A percentile compares a stretch with the other conserved stretches of the same genome.
Conservation (phyloP, 2,329 filamentous ascomycete genomes). For the Colletotrichum neosansevieriae region DNA sequence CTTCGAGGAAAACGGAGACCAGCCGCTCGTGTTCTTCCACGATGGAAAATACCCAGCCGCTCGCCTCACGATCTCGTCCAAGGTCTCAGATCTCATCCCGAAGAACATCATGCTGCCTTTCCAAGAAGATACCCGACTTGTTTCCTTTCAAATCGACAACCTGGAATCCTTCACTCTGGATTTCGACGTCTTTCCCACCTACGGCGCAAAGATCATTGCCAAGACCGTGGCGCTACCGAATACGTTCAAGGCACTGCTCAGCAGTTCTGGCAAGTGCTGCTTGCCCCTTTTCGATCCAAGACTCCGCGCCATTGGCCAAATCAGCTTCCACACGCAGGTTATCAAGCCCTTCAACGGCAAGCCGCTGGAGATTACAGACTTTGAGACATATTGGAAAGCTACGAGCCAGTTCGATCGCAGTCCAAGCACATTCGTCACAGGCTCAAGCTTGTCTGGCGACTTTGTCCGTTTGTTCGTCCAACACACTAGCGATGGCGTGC, state of each 20-base stretch:
- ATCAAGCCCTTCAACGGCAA: slow-evolving; percentile 96
- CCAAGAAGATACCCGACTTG: slow-evolving; percentile 92
- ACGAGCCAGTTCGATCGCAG: slow-evolving; percentile 92
- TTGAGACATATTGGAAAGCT: slow-evolving; percentile 99
- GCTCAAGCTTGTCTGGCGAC: slow-evolving; percentile 94
- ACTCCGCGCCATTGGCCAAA: slow-evolving; percentile 90
- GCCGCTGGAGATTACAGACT: slow-evolving; percentile 95
- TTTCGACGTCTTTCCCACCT: slow-evolving; percentile 97
- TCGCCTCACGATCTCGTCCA: slow-evolving; percentile 94
- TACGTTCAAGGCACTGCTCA: slow-evolving; percentile 81
- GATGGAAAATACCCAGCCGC: slow-evolving; percentile 96
- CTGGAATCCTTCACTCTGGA: slow-evolving; percentile 93
- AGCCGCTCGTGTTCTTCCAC: slow-evolving; percentile 93
- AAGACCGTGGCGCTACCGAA: slow-evolving; percentile 92
- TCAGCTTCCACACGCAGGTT: slow-evolving; percentile 94
- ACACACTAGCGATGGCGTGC: slow-evolving; percentile 86
- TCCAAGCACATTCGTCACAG: slow-evolving; percentile 88
- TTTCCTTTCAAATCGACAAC: slow-evolving; percentile 96
- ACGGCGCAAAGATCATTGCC: slow-evolving; percentile 96
- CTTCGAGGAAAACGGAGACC: slow-evolving; percentile 82
- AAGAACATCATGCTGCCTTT: slow-evolving; percentile 96
- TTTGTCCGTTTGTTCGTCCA: slow-evolving; percentile 94
- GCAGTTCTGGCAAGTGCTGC: slow-evolving; percentile 83
- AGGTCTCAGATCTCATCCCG: slow-evolving; percentile 94
- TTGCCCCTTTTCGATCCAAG: slow-evolving; percentile 93